phyloP scores from a whole-genome alignment of 768 basidiomycete species.

The Amanita brunnescens region DNA sequence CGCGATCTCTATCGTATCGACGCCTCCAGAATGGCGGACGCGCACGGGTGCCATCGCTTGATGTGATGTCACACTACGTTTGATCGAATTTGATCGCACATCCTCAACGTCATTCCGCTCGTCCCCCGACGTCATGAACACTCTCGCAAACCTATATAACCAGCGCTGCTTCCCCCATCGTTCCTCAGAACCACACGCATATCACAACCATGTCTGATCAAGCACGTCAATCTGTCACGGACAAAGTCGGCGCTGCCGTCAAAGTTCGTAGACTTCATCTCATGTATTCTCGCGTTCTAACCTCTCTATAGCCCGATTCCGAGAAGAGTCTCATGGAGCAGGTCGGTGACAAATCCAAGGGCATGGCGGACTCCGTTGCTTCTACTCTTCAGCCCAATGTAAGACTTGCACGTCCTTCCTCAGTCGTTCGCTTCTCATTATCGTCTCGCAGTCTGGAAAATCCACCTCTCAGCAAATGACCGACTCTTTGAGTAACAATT shows the following conservation, averaged over 20 bases:
- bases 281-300: neutral
- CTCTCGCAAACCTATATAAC: neutral
- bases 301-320: conserved; percentile 39
- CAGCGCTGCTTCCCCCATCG: neutral
- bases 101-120: neutral
- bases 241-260: conserved; percentile 42
- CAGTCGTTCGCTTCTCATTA: neutral
- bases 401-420: conserved; percentile 4
- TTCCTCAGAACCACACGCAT: neutral
- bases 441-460: conserved; percentile 36
- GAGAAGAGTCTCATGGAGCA: conserved; percentile 50
- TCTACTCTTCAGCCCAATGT: conserved; percentile 45
- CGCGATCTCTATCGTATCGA: conserved; percentile 67
- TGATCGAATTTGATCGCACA: neutral
- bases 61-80: neutral
- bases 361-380: conserved; percentile 36
- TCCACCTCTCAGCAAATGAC: conserved; percentile 39
- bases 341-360: conserved; percentile 38
- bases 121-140: conserved; percentile 2
- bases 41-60: conserved; percentile 60
- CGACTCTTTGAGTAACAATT: conserved; percentile 39
- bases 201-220: conserved; percentile 41
- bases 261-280: conserved; percentile 28
- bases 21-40: conserved; percentile 78
- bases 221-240: conserved; percentile 48